Conservation (phyloP, 1,139 yeast genomes). For the Hyphopichia burtonii region DNA sequence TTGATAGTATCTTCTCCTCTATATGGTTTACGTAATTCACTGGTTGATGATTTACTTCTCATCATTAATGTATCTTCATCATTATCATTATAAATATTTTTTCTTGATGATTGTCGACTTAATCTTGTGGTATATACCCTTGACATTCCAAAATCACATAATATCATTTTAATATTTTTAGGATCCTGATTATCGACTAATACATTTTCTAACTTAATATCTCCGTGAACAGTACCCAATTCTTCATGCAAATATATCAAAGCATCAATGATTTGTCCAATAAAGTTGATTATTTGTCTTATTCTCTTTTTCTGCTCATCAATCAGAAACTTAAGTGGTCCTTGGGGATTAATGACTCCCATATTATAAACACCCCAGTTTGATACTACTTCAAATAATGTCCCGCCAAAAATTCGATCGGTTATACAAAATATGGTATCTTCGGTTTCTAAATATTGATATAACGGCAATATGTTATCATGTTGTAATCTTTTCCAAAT, state of each 20-base stretch:
- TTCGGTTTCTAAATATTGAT: conserved; percentile 60
- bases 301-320: conserved; percentile 24
- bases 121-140: conserved; percentile 32
- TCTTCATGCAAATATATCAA: conserved; percentile 67
- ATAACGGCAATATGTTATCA: conserved; percentile 60
- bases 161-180: conserved; percentile 32
- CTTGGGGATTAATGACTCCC: conserved; percentile 25
- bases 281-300: conserved; percentile 24
- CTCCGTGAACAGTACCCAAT: conserved; percentile 80
- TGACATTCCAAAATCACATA: conserved; percentile 91
- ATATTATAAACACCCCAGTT: conserved; percentile 55
- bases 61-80: conserved; percentile 19
- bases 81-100: neutral
- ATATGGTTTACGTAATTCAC: conserved; percentile 35
- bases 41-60: conserved; percentile 48
- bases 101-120: conserved; percentile 23
- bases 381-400: conserved; percentile 73
- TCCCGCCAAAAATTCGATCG: conserved; percentile 73
- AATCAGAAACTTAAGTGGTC: conserved; percentile 32
- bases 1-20: conserved; percentile 32
- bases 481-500: conserved; percentile 75
- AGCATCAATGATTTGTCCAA: conserved; percentile 60
- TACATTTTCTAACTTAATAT: conserved; percentile 83
- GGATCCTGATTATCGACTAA: conserved; percentile 47
- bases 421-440: conserved; percentile 72